Percentiles rank a stretch among this genome's conserved stretches.
Evolutionary conservation across 805 yeast species (phyloP).

Genomic region (Candida jianshihensis): DNA sequence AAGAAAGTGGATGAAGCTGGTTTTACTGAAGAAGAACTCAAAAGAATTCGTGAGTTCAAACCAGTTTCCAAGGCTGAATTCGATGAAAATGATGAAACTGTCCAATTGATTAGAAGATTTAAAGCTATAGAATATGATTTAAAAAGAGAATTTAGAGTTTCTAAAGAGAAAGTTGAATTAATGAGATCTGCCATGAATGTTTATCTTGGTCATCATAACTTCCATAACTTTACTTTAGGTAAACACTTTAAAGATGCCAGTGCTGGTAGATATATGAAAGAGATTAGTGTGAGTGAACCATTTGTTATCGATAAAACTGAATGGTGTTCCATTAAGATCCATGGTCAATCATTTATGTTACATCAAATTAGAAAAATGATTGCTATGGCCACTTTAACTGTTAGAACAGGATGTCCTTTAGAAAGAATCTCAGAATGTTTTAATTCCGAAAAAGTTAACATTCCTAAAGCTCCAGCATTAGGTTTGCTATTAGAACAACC

Average conservation of each 20-base stretch:
- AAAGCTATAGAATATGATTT: slow-evolving; percentile 58
- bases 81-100: slow-evolving; percentile 31
- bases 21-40: slow-evolving; percentile 23
- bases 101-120: slow-evolving; percentile 39
- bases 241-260: slow-evolving; percentile 78
- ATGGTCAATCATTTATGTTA: slow-evolving; percentile 97
- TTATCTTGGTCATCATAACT: slow-evolving; percentile 86
- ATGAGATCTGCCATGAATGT: slow-evolving; percentile 64
- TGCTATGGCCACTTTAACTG: slow-evolving; percentile 82
- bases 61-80: slow-evolving; percentile 32
- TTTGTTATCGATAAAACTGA: slow-evolving; percentile 90
- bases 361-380: slow-evolving; percentile 98
- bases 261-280: slow-evolving; percentile 76
- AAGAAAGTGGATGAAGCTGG: slow-evolving; percentile 28
- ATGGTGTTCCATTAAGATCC: slow-evolving; percentile 93
- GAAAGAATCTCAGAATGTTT: slow-evolving; percentile 74
- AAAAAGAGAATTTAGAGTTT: slow-evolving; percentile 64
- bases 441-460: slow-evolving; percentile 65
- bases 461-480: slow-evolving; percentile 96
- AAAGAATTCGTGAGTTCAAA: slow-evolving; percentile 19
- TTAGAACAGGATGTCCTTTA: slow-evolving; percentile 80
- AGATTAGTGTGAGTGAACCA: slow-evolving; percentile 75
- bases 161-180: slow-evolving; percentile 50
- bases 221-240: slow-evolving; percentile 85
- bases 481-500: slow-evolving; percentile 90